phyloP scores from a whole-genome alignment of 140 eudicot genomes.

The Stevia rebaudiana region DNA sequence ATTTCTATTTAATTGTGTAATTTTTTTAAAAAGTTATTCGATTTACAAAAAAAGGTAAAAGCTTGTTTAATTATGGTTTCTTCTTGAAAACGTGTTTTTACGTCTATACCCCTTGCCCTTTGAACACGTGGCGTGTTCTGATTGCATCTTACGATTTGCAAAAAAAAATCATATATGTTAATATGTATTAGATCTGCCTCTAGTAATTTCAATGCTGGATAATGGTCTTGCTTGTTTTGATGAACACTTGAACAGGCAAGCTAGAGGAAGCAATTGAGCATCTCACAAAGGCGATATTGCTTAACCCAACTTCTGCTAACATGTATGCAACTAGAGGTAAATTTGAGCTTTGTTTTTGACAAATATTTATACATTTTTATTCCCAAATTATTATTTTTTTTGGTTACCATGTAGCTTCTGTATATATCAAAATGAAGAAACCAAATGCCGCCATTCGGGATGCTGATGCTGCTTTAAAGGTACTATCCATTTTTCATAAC shows the following conservation, averaged over 20 bases:
- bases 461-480: slow-evolving; percentile 85
- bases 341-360: not conserved
- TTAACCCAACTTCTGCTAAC: slow-evolving; percentile 68
- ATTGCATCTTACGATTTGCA: too few species aligned
- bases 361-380: too few species aligned
- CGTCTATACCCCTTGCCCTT: too few species aligned
- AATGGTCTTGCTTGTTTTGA: not conserved
- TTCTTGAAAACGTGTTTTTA: too few species aligned
- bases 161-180: too few species aligned
- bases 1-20: too few species aligned
- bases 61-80: too few species aligned
- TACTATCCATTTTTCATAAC: too few species aligned
- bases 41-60: too few species aligned
- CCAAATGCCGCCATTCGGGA: slow-evolving; percentile 87
- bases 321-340: slow-evolving; percentile 71
- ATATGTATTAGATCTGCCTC: too few species aligned
- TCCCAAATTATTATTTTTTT: not conserved
- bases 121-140: too few species aligned
- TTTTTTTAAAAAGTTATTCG: too few species aligned
- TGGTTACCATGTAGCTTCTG: slow-evolving; percentile 46
- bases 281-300: slow-evolving; percentile 53
- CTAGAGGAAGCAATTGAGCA: slow-evolving; percentile 53
- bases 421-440: slow-evolving; percentile 44
- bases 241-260: slow-evolving; percentile 38
- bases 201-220: not conserved